phyloP scores from a whole-genome alignment of 2,329 filamentous ascomycete species.

The Arthrobotrys sphaeroides region DNA sequence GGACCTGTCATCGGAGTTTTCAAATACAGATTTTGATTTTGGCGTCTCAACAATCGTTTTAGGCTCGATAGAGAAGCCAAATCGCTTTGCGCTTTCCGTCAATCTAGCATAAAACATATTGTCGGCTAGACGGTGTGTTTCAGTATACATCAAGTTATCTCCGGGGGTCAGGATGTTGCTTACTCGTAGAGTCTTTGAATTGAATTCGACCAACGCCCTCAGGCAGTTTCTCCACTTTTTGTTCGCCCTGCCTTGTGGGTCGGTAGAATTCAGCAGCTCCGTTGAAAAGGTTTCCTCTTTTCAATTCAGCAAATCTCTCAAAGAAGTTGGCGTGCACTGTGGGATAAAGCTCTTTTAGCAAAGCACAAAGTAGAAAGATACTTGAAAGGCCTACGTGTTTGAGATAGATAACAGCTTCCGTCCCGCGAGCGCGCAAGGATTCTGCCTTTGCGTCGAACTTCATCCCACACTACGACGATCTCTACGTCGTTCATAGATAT shows the following conservation, averaged over 20 bases:
- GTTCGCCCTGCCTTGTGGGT: conserved; percentile 9
- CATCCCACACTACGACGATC: conserved; percentile 49
- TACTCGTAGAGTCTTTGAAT: conserved; percentile 46
- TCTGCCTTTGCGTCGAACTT: conserved; percentile 39
- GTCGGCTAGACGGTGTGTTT: conserved; percentile 14
- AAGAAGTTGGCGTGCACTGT: conserved; percentile 46
- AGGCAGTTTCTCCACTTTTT: conserved; percentile 41
- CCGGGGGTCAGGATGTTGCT: background rate
- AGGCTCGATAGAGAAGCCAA: conserved; percentile 40
- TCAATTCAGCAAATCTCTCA: conserved; percentile 43
- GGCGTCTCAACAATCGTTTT: conserved; percentile 10
- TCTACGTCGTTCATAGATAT: conserved; percentile 42
- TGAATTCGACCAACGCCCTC: conserved; percentile 44
- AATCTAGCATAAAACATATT: conserved; percentile 49
- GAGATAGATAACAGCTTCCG: conserved; percentile 43
- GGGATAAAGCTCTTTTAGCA: background rate
- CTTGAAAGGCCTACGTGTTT: conserved; percentile 18
- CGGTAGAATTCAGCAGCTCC: conserved; percentile 46
- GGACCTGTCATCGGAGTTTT: conserved; percentile 15
- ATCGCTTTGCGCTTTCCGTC: conserved; percentile 41
- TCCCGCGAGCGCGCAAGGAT: conserved; percentile 41
- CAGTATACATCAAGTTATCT: background rate
- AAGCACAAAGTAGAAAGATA: background rate
- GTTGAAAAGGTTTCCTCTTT: conserved; percentile 42
- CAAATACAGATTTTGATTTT: background rate